Percentiles rank a stretch among this genome's conserved stretches.
Conservation (phyloP, 306 rosid species). For the Urtica urens region DNA sequence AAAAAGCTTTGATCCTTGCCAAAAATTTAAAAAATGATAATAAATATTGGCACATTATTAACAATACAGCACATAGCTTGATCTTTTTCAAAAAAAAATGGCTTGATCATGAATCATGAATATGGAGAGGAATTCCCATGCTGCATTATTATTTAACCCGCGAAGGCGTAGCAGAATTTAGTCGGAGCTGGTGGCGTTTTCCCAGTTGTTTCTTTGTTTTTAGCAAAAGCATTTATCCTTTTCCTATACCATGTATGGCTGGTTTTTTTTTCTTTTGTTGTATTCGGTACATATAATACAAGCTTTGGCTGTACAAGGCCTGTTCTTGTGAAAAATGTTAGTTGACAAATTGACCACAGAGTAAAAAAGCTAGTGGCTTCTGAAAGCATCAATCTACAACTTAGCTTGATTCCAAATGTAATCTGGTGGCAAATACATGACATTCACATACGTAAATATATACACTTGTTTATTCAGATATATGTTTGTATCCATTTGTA, state of each 20-base stretch:
- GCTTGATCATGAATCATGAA: not conserved
- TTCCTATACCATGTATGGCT: not conserved
- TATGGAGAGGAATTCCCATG: not conserved
- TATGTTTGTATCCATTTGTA: not conserved
- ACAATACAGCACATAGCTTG: too few relatives aligned
- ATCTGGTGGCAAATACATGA: not conserved
- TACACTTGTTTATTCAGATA: not conserved
- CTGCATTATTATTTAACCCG: not conserved
- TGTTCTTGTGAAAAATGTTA: not conserved
- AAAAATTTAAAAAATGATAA: too few relatives aligned
- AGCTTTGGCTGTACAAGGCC: not conserved
- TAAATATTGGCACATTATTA: too few relatives aligned
- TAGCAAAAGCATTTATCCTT: not conserved
- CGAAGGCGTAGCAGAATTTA: conserved; percentile 4
- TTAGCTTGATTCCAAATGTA: conserved; percentile 1
- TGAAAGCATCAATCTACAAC: not conserved
- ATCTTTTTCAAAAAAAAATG: too few relatives aligned
- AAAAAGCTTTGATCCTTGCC: too few relatives aligned
- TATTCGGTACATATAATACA: not conserved
- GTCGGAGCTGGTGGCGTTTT: not conserved
- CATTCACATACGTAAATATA: not conserved
- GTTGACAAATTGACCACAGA: not conserved
- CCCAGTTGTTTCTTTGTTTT: not conserved
- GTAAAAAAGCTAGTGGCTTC: not conserved
- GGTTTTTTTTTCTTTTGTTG: not conserved